These are phyloP conservation scores for Albifimbria verrucaria DNA, from an alignment of 2,329 filamentous ascomycete genomes.

Conservation along the genomic window DNA sequence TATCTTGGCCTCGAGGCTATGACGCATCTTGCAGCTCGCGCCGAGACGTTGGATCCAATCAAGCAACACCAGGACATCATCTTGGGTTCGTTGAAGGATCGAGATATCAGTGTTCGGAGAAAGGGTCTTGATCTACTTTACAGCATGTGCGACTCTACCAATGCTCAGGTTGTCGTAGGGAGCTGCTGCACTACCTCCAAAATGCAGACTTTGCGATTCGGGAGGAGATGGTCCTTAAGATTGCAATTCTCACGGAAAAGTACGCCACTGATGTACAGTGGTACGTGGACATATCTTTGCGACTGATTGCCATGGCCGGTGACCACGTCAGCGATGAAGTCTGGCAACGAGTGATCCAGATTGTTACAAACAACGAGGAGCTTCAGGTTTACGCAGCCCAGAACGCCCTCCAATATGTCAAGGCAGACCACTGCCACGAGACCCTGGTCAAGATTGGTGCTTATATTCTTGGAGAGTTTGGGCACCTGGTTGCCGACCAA, in stretches of 20 bases:
- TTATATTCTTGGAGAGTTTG: constrained; percentile 94
- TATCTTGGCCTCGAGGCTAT: constrained; percentile 96
- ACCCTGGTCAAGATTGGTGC: constrained; percentile 97
- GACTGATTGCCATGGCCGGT: constrained; percentile 92
- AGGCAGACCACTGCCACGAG: constrained; percentile 91
- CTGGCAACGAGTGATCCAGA: constrained; percentile 98
- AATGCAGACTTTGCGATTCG: constrained; percentile 96
- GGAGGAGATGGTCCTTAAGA: constrained; percentile 99
- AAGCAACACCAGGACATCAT: constrained; percentile 98
- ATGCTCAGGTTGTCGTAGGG: constrained; percentile 91
- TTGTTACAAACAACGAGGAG: constrained; percentile 98
- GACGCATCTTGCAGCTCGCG: constrained; percentile 92
- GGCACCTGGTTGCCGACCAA: constrained; percentile 91
- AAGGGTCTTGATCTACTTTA: constrained; percentile 96
- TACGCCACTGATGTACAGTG: constrained; percentile 98
- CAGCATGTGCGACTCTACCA: constrained; percentile 98
- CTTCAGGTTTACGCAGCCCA: constrained; percentile 94
- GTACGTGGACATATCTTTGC: constrained; percentile 97
- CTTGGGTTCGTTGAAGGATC: constrained; percentile 86
- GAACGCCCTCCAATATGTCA: constrained; percentile 88
- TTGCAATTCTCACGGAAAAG: constrained; percentile 96
- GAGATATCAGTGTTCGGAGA: constrained; percentile 93
- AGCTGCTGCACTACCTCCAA: constrained; percentile 90
- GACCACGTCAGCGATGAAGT: constrained; percentile 99
- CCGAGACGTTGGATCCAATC: constrained; percentile 93